A percentile compares a stretch with the other conserved stretches of the same genome.
Conservation (phyloP, 352 stramenopile species). For the Pythium phragmitis region DNA sequence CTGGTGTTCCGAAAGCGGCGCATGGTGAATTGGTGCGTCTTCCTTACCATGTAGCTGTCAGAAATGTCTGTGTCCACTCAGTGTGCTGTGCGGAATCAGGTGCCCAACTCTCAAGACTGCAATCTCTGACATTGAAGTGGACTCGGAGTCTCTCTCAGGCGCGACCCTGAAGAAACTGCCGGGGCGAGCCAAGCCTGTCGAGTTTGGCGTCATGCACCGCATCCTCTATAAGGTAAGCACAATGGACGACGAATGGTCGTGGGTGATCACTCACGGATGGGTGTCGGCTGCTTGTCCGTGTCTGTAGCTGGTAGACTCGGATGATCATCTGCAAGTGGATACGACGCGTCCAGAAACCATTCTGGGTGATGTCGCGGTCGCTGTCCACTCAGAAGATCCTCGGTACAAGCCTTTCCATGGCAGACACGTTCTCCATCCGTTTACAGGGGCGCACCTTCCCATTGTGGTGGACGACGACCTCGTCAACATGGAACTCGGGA, state of each 20-base stretch:
- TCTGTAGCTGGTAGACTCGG: slow-evolving; percentile 58
- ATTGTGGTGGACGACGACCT: slow-evolving; percentile 96
- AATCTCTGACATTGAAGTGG: slow-evolving; percentile 97
- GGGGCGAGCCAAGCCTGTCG: slow-evolving; percentile 65
- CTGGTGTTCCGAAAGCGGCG: slow-evolving; percentile 95
- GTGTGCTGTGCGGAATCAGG: slow-evolving; percentile 23
- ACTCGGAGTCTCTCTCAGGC: slow-evolving; percentile 96
- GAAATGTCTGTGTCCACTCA: neutral
- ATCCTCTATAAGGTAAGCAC: slow-evolving; percentile 64
- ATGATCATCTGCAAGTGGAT: slow-evolving; percentile 78
- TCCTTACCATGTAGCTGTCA: neutral
- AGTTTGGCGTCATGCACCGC: slow-evolving; percentile 87
- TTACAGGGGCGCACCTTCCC: slow-evolving; percentile 95
- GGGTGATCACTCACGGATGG: neutral
- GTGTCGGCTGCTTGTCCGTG: neutral
- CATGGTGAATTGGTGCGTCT: slow-evolving; percentile 98
- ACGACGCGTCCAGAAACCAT: slow-evolving; percentile 99
- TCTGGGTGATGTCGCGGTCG: slow-evolving; percentile 97
- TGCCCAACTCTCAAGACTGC: slow-evolving; percentile 93
- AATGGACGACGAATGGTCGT: slow-evolving; percentile 87
- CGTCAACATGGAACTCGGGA: slow-evolving; percentile 99
- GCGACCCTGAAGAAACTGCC: slow-evolving; percentile 70
- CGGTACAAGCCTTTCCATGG: slow-evolving; percentile 99
- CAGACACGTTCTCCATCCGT: slow-evolving; percentile 97
- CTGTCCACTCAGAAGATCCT: slow-evolving; percentile 98